Percentiles rank a stretch among this genome's conserved stretches.
These are phyloP conservation scores for Penicillium canescens DNA, from an alignment of 495 filamentous ascomycete genomes.

Conservation along the genomic window DNA sequence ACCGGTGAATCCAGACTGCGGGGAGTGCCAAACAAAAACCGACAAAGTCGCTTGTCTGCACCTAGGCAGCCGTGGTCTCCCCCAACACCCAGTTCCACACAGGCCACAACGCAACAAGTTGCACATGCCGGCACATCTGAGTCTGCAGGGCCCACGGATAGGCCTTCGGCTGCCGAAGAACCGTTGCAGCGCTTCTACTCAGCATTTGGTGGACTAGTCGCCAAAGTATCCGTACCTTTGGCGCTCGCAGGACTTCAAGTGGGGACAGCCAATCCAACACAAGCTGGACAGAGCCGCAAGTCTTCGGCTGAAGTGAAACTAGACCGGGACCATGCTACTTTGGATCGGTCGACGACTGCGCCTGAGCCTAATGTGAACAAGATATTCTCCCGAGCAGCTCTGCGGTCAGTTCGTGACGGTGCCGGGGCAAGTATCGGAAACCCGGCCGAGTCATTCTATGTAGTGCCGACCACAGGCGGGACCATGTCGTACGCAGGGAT, in stretches of 20 bases:
- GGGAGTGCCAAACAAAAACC: slow-evolving; percentile 28
- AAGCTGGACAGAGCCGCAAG: slow-evolving; percentile 41
- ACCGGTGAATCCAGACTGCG: slow-evolving; percentile 38
- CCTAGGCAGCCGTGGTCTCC: slow-evolving; percentile 40
- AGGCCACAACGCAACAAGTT: slow-evolving; percentile 37
- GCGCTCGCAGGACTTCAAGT: slow-evolving; percentile 91
- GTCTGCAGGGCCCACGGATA: slow-evolving; percentile 9
- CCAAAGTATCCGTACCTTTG: slow-evolving; percentile 80
- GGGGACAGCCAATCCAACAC: slow-evolving; percentile 49
- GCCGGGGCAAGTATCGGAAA: slow-evolving; percentile 38
- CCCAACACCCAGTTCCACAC: slow-evolving; percentile 33
- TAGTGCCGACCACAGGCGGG: slow-evolving; percentile 87
- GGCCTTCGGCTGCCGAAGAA: slow-evolving; percentile 57
- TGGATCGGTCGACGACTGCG: slow-evolving; percentile 33
- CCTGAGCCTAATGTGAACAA: slow-evolving; percentile 71
- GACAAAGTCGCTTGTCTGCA: slow-evolving; percentile 20
- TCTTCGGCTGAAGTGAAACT: slow-evolving; percentile 39
- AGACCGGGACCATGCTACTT: slow-evolving; percentile 37
- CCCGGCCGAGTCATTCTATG: slow-evolving; percentile 85
- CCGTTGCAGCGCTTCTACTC: slow-evolving; percentile 87
- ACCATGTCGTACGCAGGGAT: slow-evolving; percentile 90
- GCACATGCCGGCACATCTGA: slow-evolving; percentile 27
- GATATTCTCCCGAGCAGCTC: slow-evolving; percentile 77
- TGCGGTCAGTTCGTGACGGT: slow-evolving; percentile 65
- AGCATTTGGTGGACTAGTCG: slow-evolving; percentile 81